Base-by-base conservation (phyloP, 2,329 filamentous ascomycete genomes). In the Colletotrichum tofieldiae region DNA sequence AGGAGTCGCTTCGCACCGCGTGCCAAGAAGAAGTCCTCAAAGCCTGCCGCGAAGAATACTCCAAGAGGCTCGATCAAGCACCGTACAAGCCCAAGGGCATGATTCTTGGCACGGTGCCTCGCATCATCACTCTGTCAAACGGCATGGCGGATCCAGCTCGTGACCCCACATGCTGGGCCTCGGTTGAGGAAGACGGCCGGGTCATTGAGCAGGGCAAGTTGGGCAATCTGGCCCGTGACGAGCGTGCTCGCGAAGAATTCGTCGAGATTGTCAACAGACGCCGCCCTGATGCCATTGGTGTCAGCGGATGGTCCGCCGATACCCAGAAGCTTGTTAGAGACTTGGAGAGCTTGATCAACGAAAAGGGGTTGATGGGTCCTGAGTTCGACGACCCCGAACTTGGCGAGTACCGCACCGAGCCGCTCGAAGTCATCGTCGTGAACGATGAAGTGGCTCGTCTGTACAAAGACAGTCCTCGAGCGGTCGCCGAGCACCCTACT, bases 361-460 rank as follows among this genome's bases (percentile, higher is more conserved):
- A 94, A 73, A 92, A 94, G 79, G 89, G 93, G 62, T 86, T 99
- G 12, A 92, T 91, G 76, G 93, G 94, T 4, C 90, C 93, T 18
- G 90, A 94, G n/a, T 98, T 93, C 77, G 92, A 95, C 63, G 94
- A 98, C 75, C 84, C 87, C 1, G 93, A 96, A n/a, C 90, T 90
- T 37, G 91, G 91, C 67, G 92, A 95, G 73, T 93, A 93, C 74
- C 89, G 92, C 69, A 93, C 88, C 70, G 95, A 98, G 78, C 90
- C 91, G 14, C 86, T 99, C 39, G 96, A 98, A 71, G 93, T 98
- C 12, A 87, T 98, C 39, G 91, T 98, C 66, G 93, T 98, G 74
- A 98, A 98, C 77, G 96, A 99, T 77, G 96, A 99, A 83, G 95
- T 98, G 61, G 96, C 96, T n/a, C 91, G 96, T 55, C 89, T 98